Evolutionary conservation across 2,329 filamentous ascomycete species (phyloP), one percentile per base, ranked within the genome.

Genomic region (Penicillium sp.): DNA sequence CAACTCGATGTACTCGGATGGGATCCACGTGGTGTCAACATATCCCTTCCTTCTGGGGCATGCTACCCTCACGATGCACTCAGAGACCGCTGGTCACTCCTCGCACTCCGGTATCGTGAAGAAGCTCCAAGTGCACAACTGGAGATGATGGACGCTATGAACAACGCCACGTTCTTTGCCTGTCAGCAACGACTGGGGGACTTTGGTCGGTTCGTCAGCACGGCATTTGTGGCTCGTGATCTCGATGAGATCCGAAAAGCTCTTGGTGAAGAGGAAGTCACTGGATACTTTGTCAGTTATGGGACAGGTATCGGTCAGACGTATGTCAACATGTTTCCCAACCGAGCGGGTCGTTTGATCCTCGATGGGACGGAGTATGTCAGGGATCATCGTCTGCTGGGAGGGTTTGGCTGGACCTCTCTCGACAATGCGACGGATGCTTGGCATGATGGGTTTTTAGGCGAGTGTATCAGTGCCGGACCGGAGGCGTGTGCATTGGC

Each of bases 321-420:
- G 26, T 65, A 65, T 59, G 65, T 60, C 24, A 67, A 62, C 45
- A 67, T 67, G 65, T 67, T 67, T 49, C 65, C 65, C 8, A 30
- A 28, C 19, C 56, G 61, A 42, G 60, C 54, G 4, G 65, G 65
- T 37, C 63, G 65, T 10, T n/a, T 67, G 40, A 64, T 67, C 1
- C 61, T 67, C 4, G 65, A 67, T 38, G 65, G 65, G 1, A 67
- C 56, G 6, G 60, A 65, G 35, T 65, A 67, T 53, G 65, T 65
- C 51, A 49, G 17, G 9, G 65, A 67, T 35, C 63, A 65, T 12
- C 63, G 63, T 1, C 44, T 65, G 1, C 26, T 65, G 5, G 65
- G 65, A 1, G 65, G 65, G 15, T 65, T 65, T 51, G 65, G 63
- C n/a, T 67, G 63, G 65, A 63, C 65, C 1, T 33, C 60, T 47